Base-by-base conservation (phyloP, 805 yeast species). In the Schizosaccharomyces lindneri region DNA sequence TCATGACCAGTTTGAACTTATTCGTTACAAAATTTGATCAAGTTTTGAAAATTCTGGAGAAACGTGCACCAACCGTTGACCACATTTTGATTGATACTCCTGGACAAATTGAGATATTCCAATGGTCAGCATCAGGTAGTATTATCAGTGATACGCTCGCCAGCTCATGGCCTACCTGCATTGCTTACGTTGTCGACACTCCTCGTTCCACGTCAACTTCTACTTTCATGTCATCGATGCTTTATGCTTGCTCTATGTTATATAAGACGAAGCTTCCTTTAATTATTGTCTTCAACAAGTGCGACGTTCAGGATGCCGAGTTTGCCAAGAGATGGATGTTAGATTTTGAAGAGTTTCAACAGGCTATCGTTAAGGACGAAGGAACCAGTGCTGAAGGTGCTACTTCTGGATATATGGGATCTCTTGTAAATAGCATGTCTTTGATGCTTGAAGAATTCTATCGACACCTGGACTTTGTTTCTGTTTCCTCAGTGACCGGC, bases 301-400 rank as follows among this genome's bases (percentile, higher is more conserved):
- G 93, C 1, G 99, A 93, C 73, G 89, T 85, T 4, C 76, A 83
- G 66, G 83, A 84, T 63, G 86, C 94, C 0, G 83, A 79, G 60
- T 88, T 89, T 73, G 97, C 95, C 27, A 82, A 81, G 68, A 94
- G 87, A 66, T 93, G 99, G 99, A 87, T 93, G 97, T 80, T 83
- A 1, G 98, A 93, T 73, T 93, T 93, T 71, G 97, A 90, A 71
- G 77, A 81, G 17, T 93, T 93, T 75, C 97, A 90, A 71, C 74
- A 72, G 27, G 95, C 95, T 1, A 74, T 90, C 62, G 76, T 77
- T 65, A 75, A 76, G 41, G 81, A 81, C 64, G 88, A 85, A 59
- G 81, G 78, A 61, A 79, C 78, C 29, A 77, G 79, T 5, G 73
- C 72, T 62, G 80, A 81, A 24, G 75, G 74, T 48, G 72, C 78